Base-by-base conservation (phyloP, 768 basidiomycete species). In the Boletus reticuloceps region DNA sequence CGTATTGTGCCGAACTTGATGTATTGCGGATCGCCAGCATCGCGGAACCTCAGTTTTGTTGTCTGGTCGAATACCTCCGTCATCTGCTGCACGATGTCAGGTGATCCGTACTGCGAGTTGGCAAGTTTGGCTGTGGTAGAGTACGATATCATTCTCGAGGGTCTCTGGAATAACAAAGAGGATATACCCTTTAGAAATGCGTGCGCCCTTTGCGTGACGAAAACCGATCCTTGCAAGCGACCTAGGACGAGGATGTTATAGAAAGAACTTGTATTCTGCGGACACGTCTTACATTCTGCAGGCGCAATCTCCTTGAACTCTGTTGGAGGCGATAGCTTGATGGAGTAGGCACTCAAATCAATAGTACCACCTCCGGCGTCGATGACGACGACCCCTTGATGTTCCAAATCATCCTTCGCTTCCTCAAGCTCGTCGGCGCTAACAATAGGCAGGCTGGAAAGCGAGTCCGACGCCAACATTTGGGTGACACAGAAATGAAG, bases 41-140 rank as follows among this genome's bases (percentile, higher is more conserved):
- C 65, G 10, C 69, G 79, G 55, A 78, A 80, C 17, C 72, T 75
- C 7, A 70, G 59, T 53, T 76, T 77, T 6, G 73, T 68, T 1
- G 60, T 58, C 27, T 63, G 58, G 44, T 76, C 71, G 41, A 77
- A 77, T 1, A 51, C 25, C 0, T 70, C 59, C 2, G 66, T 42
- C 62, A 76, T 73, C 8, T 60, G 47, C 12, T 61, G 44, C 6
- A 77, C 46, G 29, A 73, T 67, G 17, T 71, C 65, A 1, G 59
- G 54, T 13, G 62, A 50, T 1, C 62, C 65, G 31, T 55, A 72
- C 32, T 25, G 44, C 0, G 73, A 72, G 17, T 58, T 56, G 9
- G 60, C 54, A n/a, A 74, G 58, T 19, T 63, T 63, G 1, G 47
- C 70, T 74, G 41, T 14, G 11, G 27, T 0, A 32, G 4, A 17